phyloP scores from a whole-genome alignment of 106 monocot species.

The Dendrobium officinale region DNA sequence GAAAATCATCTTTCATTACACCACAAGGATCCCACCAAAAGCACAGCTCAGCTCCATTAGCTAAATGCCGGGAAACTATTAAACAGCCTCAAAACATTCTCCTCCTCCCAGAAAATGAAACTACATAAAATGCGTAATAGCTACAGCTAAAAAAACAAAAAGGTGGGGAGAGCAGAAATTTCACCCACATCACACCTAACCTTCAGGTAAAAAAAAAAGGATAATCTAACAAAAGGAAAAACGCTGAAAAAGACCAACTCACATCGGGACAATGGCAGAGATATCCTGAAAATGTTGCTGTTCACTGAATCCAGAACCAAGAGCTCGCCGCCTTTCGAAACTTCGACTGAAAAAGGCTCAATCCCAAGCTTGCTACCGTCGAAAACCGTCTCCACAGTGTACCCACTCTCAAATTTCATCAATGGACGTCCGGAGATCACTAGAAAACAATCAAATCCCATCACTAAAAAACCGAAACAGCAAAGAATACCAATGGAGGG shows the following conservation, averaged over 20 bases:
- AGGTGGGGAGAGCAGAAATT: background rate
- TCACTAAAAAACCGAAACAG: background rate
- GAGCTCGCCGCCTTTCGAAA: conserved; percentile 65
- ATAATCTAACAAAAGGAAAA: background rate
- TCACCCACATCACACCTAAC: background rate
- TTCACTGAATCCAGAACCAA: conserved; percentile 79
- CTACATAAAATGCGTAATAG: background rate
- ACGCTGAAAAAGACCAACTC: conserved; percentile 18
- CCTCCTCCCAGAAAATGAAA: background rate
- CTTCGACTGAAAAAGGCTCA: conserved; percentile 74
- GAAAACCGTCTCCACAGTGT: conserved; percentile 90
- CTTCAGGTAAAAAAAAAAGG: background rate
- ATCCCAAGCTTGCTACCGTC: conserved; percentile 98
- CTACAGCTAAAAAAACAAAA: background rate
- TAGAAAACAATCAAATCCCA: conserved; percentile 7
- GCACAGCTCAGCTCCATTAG: background rate
- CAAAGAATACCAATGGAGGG: background rate
- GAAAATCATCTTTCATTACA: background rate
- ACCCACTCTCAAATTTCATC: conserved; percentile 94
- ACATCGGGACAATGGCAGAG: conserved; percentile 79
- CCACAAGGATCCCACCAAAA: background rate
- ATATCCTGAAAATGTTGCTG: conserved; percentile 81
- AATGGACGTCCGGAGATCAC: conserved; percentile 47
- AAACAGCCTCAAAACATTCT: background rate
- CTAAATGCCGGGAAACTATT: too few species aligned